These are phyloP conservation scores for Phyllosticta citrichinensis DNA, from an alignment of 2,329 filamentous ascomycete species.

Conservation along the genomic window DNA sequence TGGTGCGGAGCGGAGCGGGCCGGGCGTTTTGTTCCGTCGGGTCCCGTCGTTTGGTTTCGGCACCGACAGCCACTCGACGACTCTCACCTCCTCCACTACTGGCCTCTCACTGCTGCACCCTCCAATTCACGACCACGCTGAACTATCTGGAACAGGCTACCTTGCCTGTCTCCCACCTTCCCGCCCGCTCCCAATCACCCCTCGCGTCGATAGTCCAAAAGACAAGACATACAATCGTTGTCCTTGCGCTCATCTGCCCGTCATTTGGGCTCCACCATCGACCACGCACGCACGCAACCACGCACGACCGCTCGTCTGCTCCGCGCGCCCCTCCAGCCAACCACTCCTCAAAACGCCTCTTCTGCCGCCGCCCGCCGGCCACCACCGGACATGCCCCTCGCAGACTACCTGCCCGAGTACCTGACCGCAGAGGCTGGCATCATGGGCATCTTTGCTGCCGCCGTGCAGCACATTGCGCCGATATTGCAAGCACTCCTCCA, in stretches of 20 bases:
- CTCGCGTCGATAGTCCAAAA: too few species aligned
- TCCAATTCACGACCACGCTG: too few species aligned
- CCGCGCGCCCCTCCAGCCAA: neutral
- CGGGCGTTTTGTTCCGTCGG: neutral
- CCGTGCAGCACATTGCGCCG: slow-evolving; percentile 28
- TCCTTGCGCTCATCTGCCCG: neutral
- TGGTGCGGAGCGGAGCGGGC: neutral
- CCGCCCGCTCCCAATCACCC: too few species aligned
- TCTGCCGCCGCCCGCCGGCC: neutral
- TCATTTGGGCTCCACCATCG: neutral
- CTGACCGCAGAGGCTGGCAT: slow-evolving; percentile 8
- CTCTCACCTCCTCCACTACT: too few species aligned
- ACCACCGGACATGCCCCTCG: slow-evolving; percentile 2
- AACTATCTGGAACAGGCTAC: too few species aligned
- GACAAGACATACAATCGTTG: too few species aligned
- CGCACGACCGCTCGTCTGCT: neutral
- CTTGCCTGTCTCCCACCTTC: too few species aligned
- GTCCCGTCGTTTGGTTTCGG: too few species aligned
- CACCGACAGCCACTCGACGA: too few species aligned
- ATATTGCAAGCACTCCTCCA: slow-evolving; percentile 22
- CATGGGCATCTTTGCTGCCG: slow-evolving; percentile 28
- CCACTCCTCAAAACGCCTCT: neutral
- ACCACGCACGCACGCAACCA: neutral
- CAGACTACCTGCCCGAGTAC: slow-evolving; percentile 8
- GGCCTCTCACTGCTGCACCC: too few species aligned